Evolutionary conservation across 768 basidiomycete species (phyloP), one percentile per base, ranked within the genome.

Genomic region (Mycena alexandri): DNA sequence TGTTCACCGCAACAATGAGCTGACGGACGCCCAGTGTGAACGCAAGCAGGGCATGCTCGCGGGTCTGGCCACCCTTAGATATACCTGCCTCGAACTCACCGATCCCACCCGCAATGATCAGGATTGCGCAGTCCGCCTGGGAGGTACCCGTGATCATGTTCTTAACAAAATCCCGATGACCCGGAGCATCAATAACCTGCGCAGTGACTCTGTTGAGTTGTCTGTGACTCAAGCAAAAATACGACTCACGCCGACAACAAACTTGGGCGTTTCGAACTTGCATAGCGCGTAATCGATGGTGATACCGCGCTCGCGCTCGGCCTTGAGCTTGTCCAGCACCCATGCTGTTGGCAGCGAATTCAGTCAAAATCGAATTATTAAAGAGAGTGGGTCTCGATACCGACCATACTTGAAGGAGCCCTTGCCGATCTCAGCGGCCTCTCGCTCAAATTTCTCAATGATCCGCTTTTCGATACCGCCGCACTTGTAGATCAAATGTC

Each of bases 101-200:
- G 82, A 93, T 96, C 86, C 98, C 98, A 83, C 87, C 93, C 72
- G 97, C 98, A 75, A 99, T 99, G 88, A 99, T 99, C 83, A 99
- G 95, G 82, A 99, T 90, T 77, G 96, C 97, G 79, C 97, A 99
- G 82, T 99, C 97, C 80, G 97, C 96, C 90, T 99, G 98, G 77
- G 98, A 99, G 76, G 98, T 99, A 89, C 98, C 98, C 70, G 98
- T 99, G 82, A 99, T 99, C 96, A 96, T 98, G 94, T 98, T 99
- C 87, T 99, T 99, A 90, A 99, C 99, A 86, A 99, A 99, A 80
- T 99, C 98, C 90, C 98, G 96, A 83, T 98, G 96, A 80, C 97
- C 97, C 52, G 98, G 98, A 81, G 98, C 98, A 80, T 99, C 98
- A 76, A 99, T 99, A 85, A 99, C 95, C 95, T 94, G 67, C n/a